phyloP scores from a whole-genome alignment of 192 early-diverging fungal species.

The Globomyces pollinis-pini region DNA sequence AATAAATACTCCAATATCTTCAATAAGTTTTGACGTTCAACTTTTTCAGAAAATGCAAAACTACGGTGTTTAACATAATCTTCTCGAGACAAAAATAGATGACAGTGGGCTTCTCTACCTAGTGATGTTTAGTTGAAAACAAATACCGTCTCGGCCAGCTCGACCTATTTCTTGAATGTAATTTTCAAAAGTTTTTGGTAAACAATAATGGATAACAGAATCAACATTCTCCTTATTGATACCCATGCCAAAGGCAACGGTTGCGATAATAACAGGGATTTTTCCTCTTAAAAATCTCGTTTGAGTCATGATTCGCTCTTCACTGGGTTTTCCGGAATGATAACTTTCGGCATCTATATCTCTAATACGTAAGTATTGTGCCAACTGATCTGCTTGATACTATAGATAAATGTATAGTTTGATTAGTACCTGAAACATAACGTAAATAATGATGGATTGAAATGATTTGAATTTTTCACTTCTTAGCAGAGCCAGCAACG shows the following conservation, averaged over 20 bases:
- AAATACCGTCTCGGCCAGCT: conserved; percentile 36
- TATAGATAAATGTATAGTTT: conserved; percentile 27
- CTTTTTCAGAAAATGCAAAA: conserved; percentile 21
- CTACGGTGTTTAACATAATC: conserved; percentile 35
- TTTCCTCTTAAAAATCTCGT: conserved; percentile 51
- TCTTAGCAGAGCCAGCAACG: conserved; percentile 46
- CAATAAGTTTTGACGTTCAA: conserved; percentile 15
- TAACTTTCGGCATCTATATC: conserved; percentile 66
- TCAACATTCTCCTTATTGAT: conserved; percentile 88
- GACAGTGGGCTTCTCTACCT: conserved; percentile 14
- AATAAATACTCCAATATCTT: conserved; percentile 22
- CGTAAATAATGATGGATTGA: conserved; percentile 62
- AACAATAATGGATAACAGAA: conserved; percentile 77
- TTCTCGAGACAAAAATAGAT: conserved; percentile 22
- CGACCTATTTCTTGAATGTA: conserved; percentile 60
- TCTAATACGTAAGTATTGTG: conserved; percentile 57
- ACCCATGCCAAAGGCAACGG: conserved; percentile 92
- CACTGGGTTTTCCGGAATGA: conserved; percentile 61
- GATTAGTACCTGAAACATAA: conserved; percentile 43
- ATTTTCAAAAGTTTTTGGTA: conserved; percentile 79
- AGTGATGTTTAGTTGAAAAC: too few species aligned
- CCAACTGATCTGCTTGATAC: conserved; percentile 59
- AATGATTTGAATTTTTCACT: conserved; percentile 42
- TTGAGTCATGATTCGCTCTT: conserved; percentile 59
- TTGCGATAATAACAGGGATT: conserved; percentile 74